Base-by-base conservation (phyloP, 768 basidiomycete genomes). In the Mrakia blollopis region DNA sequence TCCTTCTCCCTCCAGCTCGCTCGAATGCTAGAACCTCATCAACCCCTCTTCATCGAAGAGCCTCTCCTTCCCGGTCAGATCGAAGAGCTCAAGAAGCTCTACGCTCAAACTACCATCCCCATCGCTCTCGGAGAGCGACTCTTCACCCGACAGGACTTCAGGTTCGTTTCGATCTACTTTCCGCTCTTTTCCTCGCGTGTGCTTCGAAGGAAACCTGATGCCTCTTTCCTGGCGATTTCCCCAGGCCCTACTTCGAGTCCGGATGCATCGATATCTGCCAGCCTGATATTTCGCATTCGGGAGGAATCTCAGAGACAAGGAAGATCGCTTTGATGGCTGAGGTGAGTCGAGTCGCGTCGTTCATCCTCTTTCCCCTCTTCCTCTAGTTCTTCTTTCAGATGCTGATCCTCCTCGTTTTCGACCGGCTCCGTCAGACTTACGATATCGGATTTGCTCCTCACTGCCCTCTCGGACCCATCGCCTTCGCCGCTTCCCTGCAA, bases 381-480 rank as follows among this genome's bases (percentile, higher is more conserved):
- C 5, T 32, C 69, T 28, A 2, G 69, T 18, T 61, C 60, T 32
- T 18, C 41, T 70, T 41, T 41, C 35, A 25, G 28, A 2, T 6
- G 6, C 50, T 70, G 32, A 18, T 10, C 6, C n/a, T 28, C 9
- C 9, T n/a, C 28, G 6, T 4, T 28, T 25, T 5, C 14, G 41
- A 25, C 1, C n/a, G 2, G 30, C 16, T 32, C 7, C 28, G n/a
- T 37, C 28, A 70, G 41, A 52, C 60, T 9, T 91, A 91, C 80
- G 91, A 91, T 78, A 67, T 91, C 72, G 90, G 87, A 16, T 81
- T 85, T 72, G 91, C 90, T 0, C 90, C 91, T 7, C 90, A 91
- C 80, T 91, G 90, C 83, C 90, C 91, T 2, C 80, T 90, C 1
- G 90, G 90, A 0, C 91, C 90, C 0, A 87, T 92, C 41, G 89